Percentiles rank a stretch among this genome's conserved stretches.
Conservation (phyloP, 1,139 yeast species). For the Saccharomyces hybrid region DNA sequence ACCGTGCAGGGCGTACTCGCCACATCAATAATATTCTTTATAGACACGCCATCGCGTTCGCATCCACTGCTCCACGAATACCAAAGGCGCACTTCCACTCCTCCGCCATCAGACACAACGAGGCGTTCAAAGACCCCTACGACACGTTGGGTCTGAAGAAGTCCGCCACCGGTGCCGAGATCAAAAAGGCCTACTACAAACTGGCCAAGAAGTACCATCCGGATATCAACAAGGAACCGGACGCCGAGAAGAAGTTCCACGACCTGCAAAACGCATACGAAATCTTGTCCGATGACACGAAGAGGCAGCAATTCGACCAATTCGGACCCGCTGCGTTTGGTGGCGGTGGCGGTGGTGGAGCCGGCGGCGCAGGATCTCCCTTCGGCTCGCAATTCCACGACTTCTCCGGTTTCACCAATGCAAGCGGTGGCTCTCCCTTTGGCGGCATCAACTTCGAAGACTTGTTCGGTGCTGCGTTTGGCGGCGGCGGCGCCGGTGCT, state of each 20-base stretch:
- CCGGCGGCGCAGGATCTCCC: constrained; percentile 38
- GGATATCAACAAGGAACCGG: constrained; percentile 86
- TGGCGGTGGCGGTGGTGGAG: constrained; percentile 32
- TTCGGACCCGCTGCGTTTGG: constrained; percentile 86
- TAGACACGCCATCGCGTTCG: not conserved
- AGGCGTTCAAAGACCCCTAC: constrained; percentile 63
- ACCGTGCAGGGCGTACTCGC: not conserved
- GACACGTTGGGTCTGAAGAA: constrained; percentile 69
- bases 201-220: constrained; percentile 94
- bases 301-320: constrained; percentile 85
- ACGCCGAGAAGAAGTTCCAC: constrained; percentile 83
- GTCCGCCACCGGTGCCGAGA: constrained; percentile 68
- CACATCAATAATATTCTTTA: not conserved
- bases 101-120: not conserved
- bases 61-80: not conserved
- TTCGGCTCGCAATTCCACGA: constrained; percentile 39
- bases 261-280: constrained; percentile 93
- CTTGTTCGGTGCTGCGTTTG: constrained; percentile 72
- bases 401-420: constrained; percentile 42
- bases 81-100: constrained; percentile 1
- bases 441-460: constrained; percentile 71
- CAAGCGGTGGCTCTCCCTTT: constrained; percentile 25
- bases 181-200: constrained; percentile 89
- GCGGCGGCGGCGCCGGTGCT: constrained; percentile 16
- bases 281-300: constrained; percentile 75